Evolutionary conservation across 305 asterid genomes (phyloP).

Genomic region (Galium porrigens): DNA sequence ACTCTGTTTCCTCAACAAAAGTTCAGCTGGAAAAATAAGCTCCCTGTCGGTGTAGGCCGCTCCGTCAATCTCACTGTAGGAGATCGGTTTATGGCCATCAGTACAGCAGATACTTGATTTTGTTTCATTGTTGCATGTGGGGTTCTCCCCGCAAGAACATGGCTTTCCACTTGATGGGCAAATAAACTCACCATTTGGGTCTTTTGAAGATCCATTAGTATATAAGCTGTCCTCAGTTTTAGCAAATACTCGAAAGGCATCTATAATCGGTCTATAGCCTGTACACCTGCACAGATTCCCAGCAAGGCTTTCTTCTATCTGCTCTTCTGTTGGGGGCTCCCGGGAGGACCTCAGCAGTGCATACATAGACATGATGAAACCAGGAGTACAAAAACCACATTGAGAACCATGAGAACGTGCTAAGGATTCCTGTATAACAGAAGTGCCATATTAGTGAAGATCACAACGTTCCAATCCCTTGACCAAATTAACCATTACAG

Average conservation of each 20-base stretch:
- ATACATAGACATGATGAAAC: conserved; percentile 90
- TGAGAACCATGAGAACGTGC: conserved; percentile 86
- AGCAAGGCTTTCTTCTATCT: conserved; percentile 81
- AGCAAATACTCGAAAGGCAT: conserved; percentile 75
- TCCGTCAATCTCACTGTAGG: conserved; percentile 60
- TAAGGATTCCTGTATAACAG: conserved; percentile 55
- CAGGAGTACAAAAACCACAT: conserved; percentile 97
- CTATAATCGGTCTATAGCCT: conserved; percentile 85
- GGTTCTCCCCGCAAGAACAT: conserved; percentile 55
- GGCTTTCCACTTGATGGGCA: conserved; percentile 96
- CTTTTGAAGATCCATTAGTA: conserved; percentile 33
- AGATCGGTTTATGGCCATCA: conserved; percentile 32
- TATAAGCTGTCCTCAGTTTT: conserved; percentile 62
- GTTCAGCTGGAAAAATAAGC: conserved; percentile 88
- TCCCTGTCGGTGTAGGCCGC: conserved; percentile 59
- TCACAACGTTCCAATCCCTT: neutral
- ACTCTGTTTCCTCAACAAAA: conserved; percentile 40
- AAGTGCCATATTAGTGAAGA: conserved; percentile 14
- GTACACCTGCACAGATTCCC: conserved; percentile 96
- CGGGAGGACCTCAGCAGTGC: conserved; percentile 64
- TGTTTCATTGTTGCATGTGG: conserved; percentile 22
- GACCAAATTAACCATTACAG: conserved; percentile 3
- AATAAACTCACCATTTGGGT: conserved; percentile 33
- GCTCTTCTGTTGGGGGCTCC: conserved; percentile 57
- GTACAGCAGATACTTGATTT: conserved; percentile 19